phyloP scores from a whole-genome alignment of 345 rosid species.

The Aquilaria malaccensis region DNA sequence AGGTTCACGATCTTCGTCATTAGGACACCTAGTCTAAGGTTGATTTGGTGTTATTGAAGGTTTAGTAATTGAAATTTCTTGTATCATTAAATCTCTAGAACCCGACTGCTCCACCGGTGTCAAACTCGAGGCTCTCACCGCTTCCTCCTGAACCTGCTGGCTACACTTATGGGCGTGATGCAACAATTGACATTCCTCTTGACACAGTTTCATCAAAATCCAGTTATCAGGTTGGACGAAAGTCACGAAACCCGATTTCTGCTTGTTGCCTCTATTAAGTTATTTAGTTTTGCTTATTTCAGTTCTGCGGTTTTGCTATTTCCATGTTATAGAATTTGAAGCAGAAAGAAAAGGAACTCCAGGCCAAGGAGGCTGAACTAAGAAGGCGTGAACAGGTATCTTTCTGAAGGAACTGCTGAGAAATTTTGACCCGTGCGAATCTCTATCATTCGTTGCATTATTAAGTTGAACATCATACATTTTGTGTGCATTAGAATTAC shows the following conservation, averaged over 20 bases:
- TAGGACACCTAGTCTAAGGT: neutral
- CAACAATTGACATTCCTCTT: conserved; percentile 75
- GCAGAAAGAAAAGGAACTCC: conserved; percentile 89
- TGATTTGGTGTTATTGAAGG: neutral
- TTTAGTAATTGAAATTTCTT: neutral
- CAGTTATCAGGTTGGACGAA: conserved; percentile 23
- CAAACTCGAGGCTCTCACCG: conserved; percentile 73
- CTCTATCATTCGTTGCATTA: too few species aligned
- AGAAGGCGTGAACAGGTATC: conserved; percentile 77
- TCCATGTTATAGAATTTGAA: conserved; percentile 52
- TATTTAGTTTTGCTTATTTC: conserved; percentile 3
- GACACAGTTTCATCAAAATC: conserved; percentile 32
- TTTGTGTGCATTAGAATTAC: too few species aligned
- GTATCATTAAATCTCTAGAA: conserved; percentile 30
- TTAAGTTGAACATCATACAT: too few species aligned
- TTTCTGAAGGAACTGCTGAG: neutral
- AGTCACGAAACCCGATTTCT: neutral
- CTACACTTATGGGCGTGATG: conserved; percentile 55
- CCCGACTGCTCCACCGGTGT: conserved; percentile 49
- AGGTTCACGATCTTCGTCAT: too few species aligned
- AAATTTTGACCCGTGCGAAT: too few species aligned
- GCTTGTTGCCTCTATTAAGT: conserved; percentile 4
- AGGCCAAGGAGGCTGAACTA: conserved; percentile 88
- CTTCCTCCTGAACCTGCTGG: conserved; percentile 91
- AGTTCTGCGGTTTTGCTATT: conserved; percentile 8